phyloP scores from a whole-genome alignment of 2,329 filamentous ascomycete genomes.

The Xylaria sp. region DNA sequence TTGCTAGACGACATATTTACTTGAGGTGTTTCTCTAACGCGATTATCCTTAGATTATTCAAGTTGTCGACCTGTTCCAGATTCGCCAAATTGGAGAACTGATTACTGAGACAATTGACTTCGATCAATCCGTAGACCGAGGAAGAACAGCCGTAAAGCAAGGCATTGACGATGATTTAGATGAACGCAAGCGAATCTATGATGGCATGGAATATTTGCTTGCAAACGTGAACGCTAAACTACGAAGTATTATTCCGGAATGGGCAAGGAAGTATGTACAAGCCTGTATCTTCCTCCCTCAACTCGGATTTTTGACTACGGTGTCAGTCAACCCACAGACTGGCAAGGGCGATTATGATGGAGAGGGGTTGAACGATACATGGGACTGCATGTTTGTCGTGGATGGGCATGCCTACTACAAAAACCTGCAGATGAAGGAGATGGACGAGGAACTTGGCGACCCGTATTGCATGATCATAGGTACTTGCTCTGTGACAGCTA shows the following conservation, averaged over 20 bases:
- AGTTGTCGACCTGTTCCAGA: slow-evolving; percentile 68
- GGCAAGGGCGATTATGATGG: slow-evolving; percentile 72
- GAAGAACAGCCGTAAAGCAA: slow-evolving; percentile 75
- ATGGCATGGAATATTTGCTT: slow-evolving; percentile 79
- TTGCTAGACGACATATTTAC: slow-evolving; percentile 21
- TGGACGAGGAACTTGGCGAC: slow-evolving; percentile 86
- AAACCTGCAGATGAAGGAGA: slow-evolving; percentile 79
- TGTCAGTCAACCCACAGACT: slow-evolving; percentile 69
- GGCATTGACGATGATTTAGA: slow-evolving; percentile 82
- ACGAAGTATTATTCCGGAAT: slow-evolving; percentile 68
- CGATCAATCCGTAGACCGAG: slow-evolving; percentile 74
- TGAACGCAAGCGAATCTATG: slow-evolving; percentile 78
- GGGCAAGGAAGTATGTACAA: slow-evolving; percentile 62
- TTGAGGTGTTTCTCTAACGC: slow-evolving; percentile 14
- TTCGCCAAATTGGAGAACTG: slow-evolving; percentile 68
- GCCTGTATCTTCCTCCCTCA: slow-evolving; percentile 93
- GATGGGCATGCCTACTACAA: slow-evolving; percentile 85
- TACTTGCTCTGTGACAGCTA: slow-evolving; percentile 51
- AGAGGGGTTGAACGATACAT: slow-evolving; percentile 65
- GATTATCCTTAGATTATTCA: slow-evolving; percentile 47
- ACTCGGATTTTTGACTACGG: slow-evolving; percentile 86
- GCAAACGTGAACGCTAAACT: slow-evolving; percentile 73
- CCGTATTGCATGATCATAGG: slow-evolving; percentile 85
- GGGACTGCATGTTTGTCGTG: slow-evolving; percentile 82
- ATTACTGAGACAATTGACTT: slow-evolving; percentile 85